Evolutionary conservation across 208 protist genomes (phyloP).

Genomic region (Acanthamoeba healyi): DNA sequence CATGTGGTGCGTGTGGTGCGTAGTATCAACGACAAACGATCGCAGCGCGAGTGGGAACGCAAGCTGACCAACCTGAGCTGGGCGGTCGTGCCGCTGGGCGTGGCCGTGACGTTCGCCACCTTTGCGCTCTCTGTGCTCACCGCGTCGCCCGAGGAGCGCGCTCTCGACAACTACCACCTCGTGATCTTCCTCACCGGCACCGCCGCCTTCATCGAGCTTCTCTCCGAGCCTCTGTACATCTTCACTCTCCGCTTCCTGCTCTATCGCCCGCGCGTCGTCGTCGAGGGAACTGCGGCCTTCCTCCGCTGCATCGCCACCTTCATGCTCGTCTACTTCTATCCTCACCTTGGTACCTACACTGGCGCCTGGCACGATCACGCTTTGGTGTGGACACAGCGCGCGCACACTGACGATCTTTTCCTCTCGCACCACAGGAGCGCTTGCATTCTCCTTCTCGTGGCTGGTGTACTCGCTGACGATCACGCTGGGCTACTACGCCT

Average conservation of each 20-base stretch:
- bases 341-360: constrained; percentile 21
- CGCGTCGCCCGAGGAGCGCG: constrained; percentile 18
- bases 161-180: constrained; percentile 25
- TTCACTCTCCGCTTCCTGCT: constrained; percentile 40
- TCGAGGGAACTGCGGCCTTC: constrained; percentile 20
- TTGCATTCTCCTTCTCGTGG: constrained; percentile 42
- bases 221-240: constrained; percentile 59
- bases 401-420: not conserved
- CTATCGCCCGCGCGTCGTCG: constrained; percentile 30
- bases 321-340: constrained; percentile 33
- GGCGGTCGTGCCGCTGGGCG: constrained; percentile 23
- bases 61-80: constrained; percentile 59
- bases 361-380: too few relatives aligned
- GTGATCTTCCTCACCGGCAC: constrained; percentile 34
- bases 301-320: constrained; percentile 57
- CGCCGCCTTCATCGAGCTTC: constrained; percentile 52
- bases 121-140: constrained; percentile 27
- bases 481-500: constrained; percentile 51
- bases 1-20: not conserved
- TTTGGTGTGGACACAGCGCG: too few relatives aligned
- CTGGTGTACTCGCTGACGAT: constrained; percentile 56
- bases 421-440: not conserved
- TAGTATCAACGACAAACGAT: constrained; percentile 10
- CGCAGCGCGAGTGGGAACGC: constrained; percentile 6
- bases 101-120: constrained; percentile 8